A percentile compares a stretch with the other conserved stretches of the same genome.
phyloP scores from a whole-genome alignment of 306 rosid genomes.

The Lathyrus oleraceus region DNA sequence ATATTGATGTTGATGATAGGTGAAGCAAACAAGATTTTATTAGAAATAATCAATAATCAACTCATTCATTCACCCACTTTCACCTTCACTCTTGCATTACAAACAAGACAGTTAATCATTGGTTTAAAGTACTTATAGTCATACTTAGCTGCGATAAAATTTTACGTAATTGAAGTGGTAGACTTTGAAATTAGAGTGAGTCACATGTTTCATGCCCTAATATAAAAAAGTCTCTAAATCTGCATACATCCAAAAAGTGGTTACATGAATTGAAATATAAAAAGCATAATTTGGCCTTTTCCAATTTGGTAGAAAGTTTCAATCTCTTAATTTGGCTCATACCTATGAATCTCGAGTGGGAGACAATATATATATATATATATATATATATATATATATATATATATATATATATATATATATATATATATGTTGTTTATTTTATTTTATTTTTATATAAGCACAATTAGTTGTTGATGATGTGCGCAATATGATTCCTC shows the following conservation, averaged over 20 bases:
- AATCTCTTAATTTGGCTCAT: too few relatives aligned
- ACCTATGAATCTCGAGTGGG: too few relatives aligned
- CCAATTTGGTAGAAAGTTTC: too few relatives aligned
- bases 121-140: slow-evolving; percentile 30
- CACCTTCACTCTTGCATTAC: background rate
- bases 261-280: background rate
- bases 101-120: background rate
- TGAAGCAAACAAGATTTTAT: background rate
- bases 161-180: slow-evolving; percentile 20
- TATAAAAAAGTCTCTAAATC: background rate
- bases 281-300: too few relatives aligned
- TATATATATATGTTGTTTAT: too few relatives aligned
- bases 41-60: background rate
- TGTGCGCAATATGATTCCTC: too few relatives aligned
- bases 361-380: too few relatives aligned
- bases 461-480: too few relatives aligned
- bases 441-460: too few relatives aligned
- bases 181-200: slow-evolving; percentile 23
- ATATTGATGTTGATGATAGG: background rate
- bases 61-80: background rate
- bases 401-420: too few relatives aligned
- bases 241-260: slow-evolving; percentile 5
- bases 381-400: too few relatives aligned
- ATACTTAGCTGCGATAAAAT: slow-evolving; percentile 34
- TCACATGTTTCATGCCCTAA: slow-evolving; percentile 27